Evolutionary conservation across 2,329 filamentous ascomycete species (phyloP).

Genomic region (Massarina eburnea): DNA sequence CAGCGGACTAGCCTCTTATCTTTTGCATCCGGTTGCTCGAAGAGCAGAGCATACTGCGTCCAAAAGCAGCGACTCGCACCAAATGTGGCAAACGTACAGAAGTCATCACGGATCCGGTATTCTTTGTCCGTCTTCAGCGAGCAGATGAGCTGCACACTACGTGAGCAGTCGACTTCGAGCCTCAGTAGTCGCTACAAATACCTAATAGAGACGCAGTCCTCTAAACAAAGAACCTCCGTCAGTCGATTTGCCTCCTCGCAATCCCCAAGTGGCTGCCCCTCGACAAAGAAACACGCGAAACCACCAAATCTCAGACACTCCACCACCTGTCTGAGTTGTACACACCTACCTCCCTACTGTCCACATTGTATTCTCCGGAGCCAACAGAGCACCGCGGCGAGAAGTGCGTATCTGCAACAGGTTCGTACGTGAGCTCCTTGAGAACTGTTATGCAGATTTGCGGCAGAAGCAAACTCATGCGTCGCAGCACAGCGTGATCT

Average conservation of each 20-base stretch:
- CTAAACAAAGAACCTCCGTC: constrained; percentile 41
- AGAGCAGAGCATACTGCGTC: constrained; percentile 19
- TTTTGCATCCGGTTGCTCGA: constrained; percentile 20
- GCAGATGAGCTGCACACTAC: constrained; percentile 33
- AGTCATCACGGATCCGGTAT: constrained; percentile 40
- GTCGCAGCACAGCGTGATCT: constrained; percentile 14
- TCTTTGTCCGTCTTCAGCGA: constrained; percentile 46
- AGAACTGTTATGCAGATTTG: constrained; percentile 33
- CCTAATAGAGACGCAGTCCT: constrained; percentile 32
- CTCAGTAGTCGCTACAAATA: constrained; percentile 43
- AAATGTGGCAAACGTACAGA: constrained; percentile 34
- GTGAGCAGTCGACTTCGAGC: constrained; percentile 39
- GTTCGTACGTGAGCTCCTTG: constrained; percentile 35
- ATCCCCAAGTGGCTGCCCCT: constrained; percentile 25
- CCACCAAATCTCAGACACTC: constrained; percentile 38
- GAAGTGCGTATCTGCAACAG: constrained; percentile 37
- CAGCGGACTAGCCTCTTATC: constrained; percentile 22
- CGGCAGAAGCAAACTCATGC: constrained; percentile 36
- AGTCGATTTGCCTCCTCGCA: constrained; percentile 35
- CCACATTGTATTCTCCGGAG: constrained; percentile 32
- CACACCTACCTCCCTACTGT: constrained; percentile 18
- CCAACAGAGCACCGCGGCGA: constrained; percentile 28
- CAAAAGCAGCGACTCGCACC: constrained; percentile 39
- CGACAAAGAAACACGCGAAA: constrained; percentile 38
- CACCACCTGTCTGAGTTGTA: constrained; percentile 28